phyloP scores from a whole-genome alignment of 1,284 basidiomycete genomes.

The Puccinia coronata region DNA sequence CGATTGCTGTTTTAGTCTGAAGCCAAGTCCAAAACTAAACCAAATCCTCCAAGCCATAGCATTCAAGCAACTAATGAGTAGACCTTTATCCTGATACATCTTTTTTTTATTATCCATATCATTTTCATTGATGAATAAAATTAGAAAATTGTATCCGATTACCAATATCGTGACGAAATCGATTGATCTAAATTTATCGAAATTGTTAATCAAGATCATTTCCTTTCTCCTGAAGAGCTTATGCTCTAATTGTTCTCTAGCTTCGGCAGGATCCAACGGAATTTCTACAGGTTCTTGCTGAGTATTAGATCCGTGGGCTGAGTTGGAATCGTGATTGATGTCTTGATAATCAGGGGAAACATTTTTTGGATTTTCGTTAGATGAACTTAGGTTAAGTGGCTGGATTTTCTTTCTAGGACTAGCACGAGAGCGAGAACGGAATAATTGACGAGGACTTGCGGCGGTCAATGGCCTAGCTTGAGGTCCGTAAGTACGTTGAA shows the following conservation, averaged over 20 bases:
- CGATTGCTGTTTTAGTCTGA: slow-evolving; percentile 79
- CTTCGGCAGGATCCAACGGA: slow-evolving; percentile 52
- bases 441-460: slow-evolving; percentile 28
- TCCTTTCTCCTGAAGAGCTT: slow-evolving; percentile 83
- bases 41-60: slow-evolving; percentile 82
- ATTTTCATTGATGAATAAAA: slow-evolving; percentile 63
- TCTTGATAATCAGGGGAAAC: slow-evolving; percentile 4
- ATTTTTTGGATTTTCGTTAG: slow-evolving; percentile 5
- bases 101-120: slow-evolving; percentile 43
- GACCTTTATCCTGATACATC: slow-evolving; percentile 25
- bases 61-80: slow-evolving; percentile 72
- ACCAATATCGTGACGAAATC: slow-evolving; percentile 70
- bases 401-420: slow-evolving; percentile 16
- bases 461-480: slow-evolving; percentile 52
- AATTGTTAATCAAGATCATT: slow-evolving; percentile 74
- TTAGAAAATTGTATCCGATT: slow-evolving; percentile 65
- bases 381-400: background rate
- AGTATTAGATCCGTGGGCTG: slow-evolving; percentile 1
- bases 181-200: slow-evolving; percentile 76
- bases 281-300: slow-evolving; percentile 16
- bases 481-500: slow-evolving; percentile 46
- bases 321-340: slow-evolving; percentile 18
- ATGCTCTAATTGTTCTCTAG: slow-evolving; percentile 82
- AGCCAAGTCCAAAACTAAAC: slow-evolving; percentile 84
- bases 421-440: slow-evolving; percentile 21